Evolutionary conservation across 768 basidiomycete species (phyloP).

Genomic region (Pholiota microspora): DNA sequence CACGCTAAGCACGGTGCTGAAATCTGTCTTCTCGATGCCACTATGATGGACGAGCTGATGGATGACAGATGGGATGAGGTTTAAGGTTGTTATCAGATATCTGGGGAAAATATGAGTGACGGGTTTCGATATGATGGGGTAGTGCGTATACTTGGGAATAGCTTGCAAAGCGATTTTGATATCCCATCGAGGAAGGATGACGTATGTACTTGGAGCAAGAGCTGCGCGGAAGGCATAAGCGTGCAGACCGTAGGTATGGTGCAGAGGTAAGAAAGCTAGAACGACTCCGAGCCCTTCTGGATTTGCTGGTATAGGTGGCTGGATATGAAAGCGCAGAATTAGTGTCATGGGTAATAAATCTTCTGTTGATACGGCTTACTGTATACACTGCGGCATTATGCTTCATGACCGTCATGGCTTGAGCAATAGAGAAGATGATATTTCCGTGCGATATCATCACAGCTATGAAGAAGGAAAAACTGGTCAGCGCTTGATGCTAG

Average conservation of each 20-base stretch:
- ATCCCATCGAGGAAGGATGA: constrained; percentile 65
- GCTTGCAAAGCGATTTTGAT: constrained; percentile 44
- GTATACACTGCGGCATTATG: constrained; percentile 31
- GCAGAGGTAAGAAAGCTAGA: constrained; percentile 64
- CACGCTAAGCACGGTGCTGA: constrained; percentile 45
- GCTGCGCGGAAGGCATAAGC: constrained; percentile 47
- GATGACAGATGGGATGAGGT: constrained; percentile 60
- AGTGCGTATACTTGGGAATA: constrained; percentile 54
- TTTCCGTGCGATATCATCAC: constrained; percentile 78
- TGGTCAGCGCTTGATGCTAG: background rate
- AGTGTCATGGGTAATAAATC: background rate
- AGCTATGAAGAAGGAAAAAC: constrained; percentile 37
- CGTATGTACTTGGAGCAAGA: constrained; percentile 40
- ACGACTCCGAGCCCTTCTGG: constrained; percentile 45
- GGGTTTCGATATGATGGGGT: background rate
- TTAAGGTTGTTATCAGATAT: constrained; percentile 48
- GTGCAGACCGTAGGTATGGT: constrained; percentile 68
- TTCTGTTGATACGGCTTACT: constrained; percentile 28
- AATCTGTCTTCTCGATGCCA: constrained; percentile 42
- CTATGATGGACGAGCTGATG: constrained; percentile 66
- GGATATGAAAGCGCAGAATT: background rate
- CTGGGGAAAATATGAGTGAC: constrained; percentile 28
- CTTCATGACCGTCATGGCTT: constrained; percentile 31
- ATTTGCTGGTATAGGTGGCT: constrained; percentile 38
- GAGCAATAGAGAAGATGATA: constrained; percentile 41